These are phyloP conservation scores for Naematelia aurantialba DNA, from an alignment of 768 basidiomycete genomes.

Conservation along the genomic window DNA sequence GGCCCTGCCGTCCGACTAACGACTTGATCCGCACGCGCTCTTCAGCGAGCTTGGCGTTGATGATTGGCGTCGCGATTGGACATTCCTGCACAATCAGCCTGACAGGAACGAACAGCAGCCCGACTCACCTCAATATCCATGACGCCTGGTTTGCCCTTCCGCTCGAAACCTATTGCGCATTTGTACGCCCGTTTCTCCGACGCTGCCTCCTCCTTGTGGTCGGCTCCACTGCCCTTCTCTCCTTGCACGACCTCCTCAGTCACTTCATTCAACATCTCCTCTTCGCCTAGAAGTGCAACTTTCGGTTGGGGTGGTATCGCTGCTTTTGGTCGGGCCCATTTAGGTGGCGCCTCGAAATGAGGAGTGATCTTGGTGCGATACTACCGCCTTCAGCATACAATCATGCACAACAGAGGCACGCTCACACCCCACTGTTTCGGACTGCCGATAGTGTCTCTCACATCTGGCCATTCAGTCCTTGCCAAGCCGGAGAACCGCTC, in stretches of 20 bases:
- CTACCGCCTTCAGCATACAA: not conserved
- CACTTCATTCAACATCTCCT: conserved; percentile 21
- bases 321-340: conserved; percentile 53
- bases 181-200: conserved; percentile 52
- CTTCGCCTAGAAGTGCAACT: conserved; percentile 11
- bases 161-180: conserved; percentile 85
- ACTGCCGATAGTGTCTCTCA: conserved; percentile 73
- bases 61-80: conserved; percentile 76
- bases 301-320: conserved; percentile 17
- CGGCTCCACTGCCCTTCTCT: not conserved
- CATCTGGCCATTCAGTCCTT: conserved; percentile 59
- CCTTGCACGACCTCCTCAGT: conserved; percentile 2
- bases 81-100: conserved; percentile 63
- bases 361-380: conserved; percentile 98
- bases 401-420: not conserved
- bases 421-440: conserved; percentile 69
- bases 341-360: conserved; percentile 75
- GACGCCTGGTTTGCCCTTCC: conserved; percentile 65
- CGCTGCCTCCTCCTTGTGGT: conserved; percentile 5
- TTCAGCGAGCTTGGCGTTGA: conserved; percentile 64
- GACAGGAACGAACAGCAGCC: not conserved
- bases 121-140: conserved; percentile 81
- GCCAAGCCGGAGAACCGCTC: conserved; percentile 53
- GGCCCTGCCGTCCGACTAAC: conserved; percentile 15
- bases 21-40: conserved; percentile 66